Evolutionary conservation across 371 early-diverging fungal genomes (phyloP), one percentile per base, ranked within the genome.

Genomic region (Choanephora cucurbitarum): DNA sequence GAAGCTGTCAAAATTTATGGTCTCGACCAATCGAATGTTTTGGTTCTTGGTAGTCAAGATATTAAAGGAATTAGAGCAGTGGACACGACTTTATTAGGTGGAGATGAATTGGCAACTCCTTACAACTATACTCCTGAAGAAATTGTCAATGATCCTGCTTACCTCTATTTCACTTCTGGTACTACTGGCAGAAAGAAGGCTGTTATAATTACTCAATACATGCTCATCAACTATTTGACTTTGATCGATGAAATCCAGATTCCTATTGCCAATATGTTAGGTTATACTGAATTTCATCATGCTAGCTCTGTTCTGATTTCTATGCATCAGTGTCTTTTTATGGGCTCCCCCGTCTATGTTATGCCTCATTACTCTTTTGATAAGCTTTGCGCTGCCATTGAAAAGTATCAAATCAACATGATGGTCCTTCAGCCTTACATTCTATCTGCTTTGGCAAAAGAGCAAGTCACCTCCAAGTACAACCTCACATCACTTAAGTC

Each of bases 351-450:
- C 0, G 23, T 9, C 14, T 58, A 58, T 28, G 22, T 67, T 1
- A 60, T 89, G 67, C 75, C 79, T 42, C 80, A 83, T 66, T 92
- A 88, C 52, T 83, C 87, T 42, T 62, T 90, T 22, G 66, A 49
- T 0, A 41, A 34, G 1, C 77, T 80, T 57, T 75, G 91, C 41
- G 33, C 58, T 5, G 61, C 71, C 15, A 73, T 93, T 31, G 74
- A 86, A 57, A 73, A 62, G 31, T 78, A 83, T 75, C 73, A 80
- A 52, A 72, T 89, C 34, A 79, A 82, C 34, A 61, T 69, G 18
- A 70, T 82, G 1, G 69, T 75, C 51, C 67, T 89, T 28, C 88
- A 85, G 0, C 92, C 93, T 6, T 91, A 88, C 1, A 84, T 90
- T 39, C 65, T 47, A 0, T 42, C 49, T 7, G 10, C 43, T 1